Percentiles rank a stretch among this genome's conserved stretches.
phyloP scores from a whole-genome alignment of 805 yeast species.

The Candida glaebosa region DNA sequence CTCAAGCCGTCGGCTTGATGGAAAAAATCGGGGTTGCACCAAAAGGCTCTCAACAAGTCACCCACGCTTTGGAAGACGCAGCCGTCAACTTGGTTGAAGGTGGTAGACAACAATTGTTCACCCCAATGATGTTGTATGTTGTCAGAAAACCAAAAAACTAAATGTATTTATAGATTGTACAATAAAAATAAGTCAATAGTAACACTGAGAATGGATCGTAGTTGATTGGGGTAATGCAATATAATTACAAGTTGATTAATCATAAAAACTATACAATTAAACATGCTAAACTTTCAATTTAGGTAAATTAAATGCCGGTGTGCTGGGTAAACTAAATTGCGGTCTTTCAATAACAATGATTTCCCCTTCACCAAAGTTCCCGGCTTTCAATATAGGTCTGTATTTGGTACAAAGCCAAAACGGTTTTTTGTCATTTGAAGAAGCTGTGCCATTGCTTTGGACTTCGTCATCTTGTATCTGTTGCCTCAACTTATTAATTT shows the following conservation, averaged over 20 bases:
- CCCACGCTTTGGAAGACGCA: constrained; percentile 93
- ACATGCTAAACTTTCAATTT: constrained; percentile 45
- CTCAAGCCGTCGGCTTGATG: constrained; percentile 72
- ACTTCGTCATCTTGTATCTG: constrained; percentile 39
- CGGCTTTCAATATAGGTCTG: constrained; percentile 65
- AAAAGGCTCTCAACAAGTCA: constrained; percentile 82
- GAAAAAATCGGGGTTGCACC: constrained; percentile 90
- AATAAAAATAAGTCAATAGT: background rate
- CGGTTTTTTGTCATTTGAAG: constrained; percentile 31
- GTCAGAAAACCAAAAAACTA: constrained; percentile 67
- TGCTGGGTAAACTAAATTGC: constrained; percentile 48
- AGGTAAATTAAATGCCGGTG: constrained; percentile 64
- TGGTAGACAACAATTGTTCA: constrained; percentile 83
- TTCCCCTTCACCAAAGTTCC: constrained; percentile 50
- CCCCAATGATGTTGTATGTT: constrained; percentile 96
- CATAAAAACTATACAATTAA: background rate
- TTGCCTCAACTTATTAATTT: constrained; percentile 31
- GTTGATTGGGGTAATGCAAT: too few species aligned
- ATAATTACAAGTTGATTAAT: constrained; percentile 2
- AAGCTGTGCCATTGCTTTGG: constrained; percentile 18
- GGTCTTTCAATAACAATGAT: constrained; percentile 79
- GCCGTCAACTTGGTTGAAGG: constrained; percentile 94
- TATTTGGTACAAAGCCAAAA: constrained; percentile 79
- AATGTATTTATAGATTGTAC: background rate
- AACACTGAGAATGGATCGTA: too few species aligned